Evolutionary conservation across 1,284 basidiomycete genomes (phyloP).

Genomic region (Entoloma clypeatum): DNA sequence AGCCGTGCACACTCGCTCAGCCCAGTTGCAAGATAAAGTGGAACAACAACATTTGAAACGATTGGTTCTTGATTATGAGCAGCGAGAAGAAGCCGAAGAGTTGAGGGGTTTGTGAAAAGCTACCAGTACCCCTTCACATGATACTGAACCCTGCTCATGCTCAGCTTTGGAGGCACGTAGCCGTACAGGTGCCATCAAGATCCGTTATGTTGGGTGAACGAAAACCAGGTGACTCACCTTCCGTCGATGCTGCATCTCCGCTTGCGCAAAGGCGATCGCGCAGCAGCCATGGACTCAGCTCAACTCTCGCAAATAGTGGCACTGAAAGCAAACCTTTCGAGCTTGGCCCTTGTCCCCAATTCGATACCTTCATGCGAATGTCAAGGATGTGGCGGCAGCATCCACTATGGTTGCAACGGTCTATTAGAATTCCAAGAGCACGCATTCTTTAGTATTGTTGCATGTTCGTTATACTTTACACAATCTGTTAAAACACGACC

Average conservation of each 20-base stretch:
- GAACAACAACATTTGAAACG: conserved; percentile 95
- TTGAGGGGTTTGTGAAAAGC: conserved; percentile 52
- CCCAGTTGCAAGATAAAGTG: conserved; percentile 88
- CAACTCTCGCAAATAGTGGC: too few relatives aligned
- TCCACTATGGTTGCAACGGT: too few relatives aligned
- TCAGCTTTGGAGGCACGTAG: conserved; percentile 66
- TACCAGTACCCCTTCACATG: background rate
- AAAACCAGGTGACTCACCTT: conserved; percentile 1
- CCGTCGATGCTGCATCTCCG: conserved; percentile 2
- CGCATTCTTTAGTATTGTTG: too few relatives aligned
- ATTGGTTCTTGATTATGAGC: conserved; percentile 85
- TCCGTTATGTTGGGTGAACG: conserved; percentile 61
- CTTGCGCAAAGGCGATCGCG: too few relatives aligned
- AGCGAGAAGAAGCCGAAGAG: conserved; percentile 80
- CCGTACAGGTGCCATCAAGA: conserved; percentile 63
- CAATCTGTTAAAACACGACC: too few relatives aligned
- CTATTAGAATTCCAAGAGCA: too few relatives aligned
- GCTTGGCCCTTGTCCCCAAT: too few relatives aligned
- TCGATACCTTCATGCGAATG: too few relatives aligned
- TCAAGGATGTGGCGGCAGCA: too few relatives aligned
- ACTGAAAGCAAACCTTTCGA: too few relatives aligned
- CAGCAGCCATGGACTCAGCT: too few relatives aligned
- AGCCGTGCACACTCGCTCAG: conserved; percentile 83
- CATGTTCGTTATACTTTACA: too few relatives aligned
- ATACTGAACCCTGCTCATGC: conserved; percentile 8